These are phyloP conservation scores for Claviceps monticola DNA, from an alignment of 2,329 filamentous ascomycete species.

Conservation along the genomic window DNA sequence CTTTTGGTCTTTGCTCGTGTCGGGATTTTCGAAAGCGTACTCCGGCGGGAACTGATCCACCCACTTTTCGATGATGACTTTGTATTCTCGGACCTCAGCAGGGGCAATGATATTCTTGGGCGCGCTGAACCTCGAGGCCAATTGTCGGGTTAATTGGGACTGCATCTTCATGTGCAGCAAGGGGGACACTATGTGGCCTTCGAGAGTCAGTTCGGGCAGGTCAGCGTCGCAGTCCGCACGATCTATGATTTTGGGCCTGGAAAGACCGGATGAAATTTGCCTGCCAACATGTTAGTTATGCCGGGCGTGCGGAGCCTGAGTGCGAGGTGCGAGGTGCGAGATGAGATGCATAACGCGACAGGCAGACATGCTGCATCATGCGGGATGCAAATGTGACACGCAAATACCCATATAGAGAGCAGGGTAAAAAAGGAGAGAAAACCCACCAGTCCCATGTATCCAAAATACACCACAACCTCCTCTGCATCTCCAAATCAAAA, in stretches of 20 bases:
- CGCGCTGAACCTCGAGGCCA: constrained; percentile 13
- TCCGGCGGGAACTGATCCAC: constrained; percentile 26
- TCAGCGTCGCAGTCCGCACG: constrained; percentile 14
- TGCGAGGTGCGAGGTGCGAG: no score
- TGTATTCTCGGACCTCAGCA: constrained; percentile 15
- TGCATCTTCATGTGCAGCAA: constrained; percentile 19
- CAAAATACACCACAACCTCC: constrained; percentile 19
- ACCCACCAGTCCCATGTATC: constrained; percentile 21
- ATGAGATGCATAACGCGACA: no score
- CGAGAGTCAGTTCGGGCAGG: constrained; percentile 16
- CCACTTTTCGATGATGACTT: constrained; percentile 24
- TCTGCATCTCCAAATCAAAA: constrained; percentile 18
- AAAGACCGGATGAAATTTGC: constrained; percentile 21
- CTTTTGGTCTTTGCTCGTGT: constrained; percentile 24
- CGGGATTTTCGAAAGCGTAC: constrained; percentile 24
- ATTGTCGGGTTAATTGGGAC: constrained; percentile 12
- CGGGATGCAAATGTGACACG: no score
- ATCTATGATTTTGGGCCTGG: constrained; percentile 17
- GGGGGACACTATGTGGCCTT: constrained; percentile 15
- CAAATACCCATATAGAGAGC: no score
- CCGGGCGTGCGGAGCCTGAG: no score
- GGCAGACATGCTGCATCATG: no score
- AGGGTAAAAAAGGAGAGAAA: no score
- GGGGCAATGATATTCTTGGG: constrained; percentile 14
- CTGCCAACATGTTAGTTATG: constrained; percentile 7